Conservation (phyloP, 1,139 yeast genomes). For the Saccharomycopsis hybrid region DNA sequence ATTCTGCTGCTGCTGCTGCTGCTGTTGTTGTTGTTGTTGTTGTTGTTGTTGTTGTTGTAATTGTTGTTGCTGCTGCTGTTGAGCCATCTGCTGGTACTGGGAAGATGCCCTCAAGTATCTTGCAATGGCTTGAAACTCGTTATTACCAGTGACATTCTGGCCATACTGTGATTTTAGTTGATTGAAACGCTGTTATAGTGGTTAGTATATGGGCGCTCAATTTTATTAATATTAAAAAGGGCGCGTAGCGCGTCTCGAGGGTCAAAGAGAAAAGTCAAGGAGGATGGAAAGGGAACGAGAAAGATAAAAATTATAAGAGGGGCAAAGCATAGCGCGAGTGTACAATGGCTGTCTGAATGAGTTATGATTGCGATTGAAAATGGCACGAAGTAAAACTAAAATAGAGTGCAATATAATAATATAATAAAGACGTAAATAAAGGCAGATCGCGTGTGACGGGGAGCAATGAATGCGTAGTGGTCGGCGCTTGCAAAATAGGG, state of each 20-base stretch:
- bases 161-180: conserved; percentile 56
- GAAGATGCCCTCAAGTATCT: conserved; percentile 13
- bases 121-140: conserved; percentile 38
- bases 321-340: too few species aligned
- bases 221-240: not conserved
- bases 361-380: too few species aligned
- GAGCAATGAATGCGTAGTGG: too few species aligned
- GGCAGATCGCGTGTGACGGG: too few species aligned
- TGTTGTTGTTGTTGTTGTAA: conserved; percentile 20
- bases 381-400: too few species aligned
- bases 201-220: not conserved
- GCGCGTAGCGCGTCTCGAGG: too few species aligned
- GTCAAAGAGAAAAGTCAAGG: not conserved
- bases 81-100: conserved; percentile 21
- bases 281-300: not conserved
- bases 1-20: not conserved
- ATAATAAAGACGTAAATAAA: too few species aligned
- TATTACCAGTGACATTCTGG: conserved; percentile 55
- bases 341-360: too few species aligned
- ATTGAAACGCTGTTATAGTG: conserved; percentile 9
- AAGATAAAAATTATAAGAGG: not conserved
- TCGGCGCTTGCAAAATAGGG: too few species aligned
- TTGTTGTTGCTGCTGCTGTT: conserved; percentile 22
- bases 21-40: conserved; percentile 19
- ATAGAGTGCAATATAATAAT: too few species aligned